Base-by-base conservation (phyloP, 139 green algal species). In the Chlamydomonas incerta region DNA sequence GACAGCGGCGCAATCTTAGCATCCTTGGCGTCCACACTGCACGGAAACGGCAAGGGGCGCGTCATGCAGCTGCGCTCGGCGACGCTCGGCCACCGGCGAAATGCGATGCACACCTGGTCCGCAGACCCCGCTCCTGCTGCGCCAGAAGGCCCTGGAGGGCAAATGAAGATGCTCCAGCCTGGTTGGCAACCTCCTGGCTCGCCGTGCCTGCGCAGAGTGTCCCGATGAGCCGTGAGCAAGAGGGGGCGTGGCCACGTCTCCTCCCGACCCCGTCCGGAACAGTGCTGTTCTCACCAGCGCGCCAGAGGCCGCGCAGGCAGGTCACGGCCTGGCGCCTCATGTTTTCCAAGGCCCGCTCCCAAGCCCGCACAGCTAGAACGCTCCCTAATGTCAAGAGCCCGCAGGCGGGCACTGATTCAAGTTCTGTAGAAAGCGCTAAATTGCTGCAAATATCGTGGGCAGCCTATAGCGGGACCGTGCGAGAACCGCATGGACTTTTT, bases 251-350 rank as follows among this genome's bases (percentile, higher is more conserved):
- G 57, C 57, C 57, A 63, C 57, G 41, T 50, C 41, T 50, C 41
- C 41, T 50, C 41, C 41, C 41, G 41, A 50, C 41, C 41, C 6
- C 5, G 41, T 50, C 62, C 4, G 13, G 5, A 23, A 31, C 13
- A 33, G 2, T 68, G 62, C 62, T 29, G 73, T 34, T 9, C 35
- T 83, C 14, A 17, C 63, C 3, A 50, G 46, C 41, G 26, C 46
- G 79, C 79, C 79, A 85, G 20, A 85, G 33, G 65, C 79, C 79
- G 34, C 47, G 80, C 21, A 86, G 80, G 57, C 68, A 86, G 68
- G 26, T 86, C 41, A 86, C 55, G 34, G 80, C 69, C 37, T 86
- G 80, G 24, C 80, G 80, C 68, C 68, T 86, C 80, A 86, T 86
- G 69, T 18, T 62, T 21, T 18, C 21, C 3, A 8, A n/a, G n/a